These are phyloP conservation scores for Xylogone sp. DNA, from an alignment of 2,329 filamentous ascomycete species.

Conservation along the genomic window DNA sequence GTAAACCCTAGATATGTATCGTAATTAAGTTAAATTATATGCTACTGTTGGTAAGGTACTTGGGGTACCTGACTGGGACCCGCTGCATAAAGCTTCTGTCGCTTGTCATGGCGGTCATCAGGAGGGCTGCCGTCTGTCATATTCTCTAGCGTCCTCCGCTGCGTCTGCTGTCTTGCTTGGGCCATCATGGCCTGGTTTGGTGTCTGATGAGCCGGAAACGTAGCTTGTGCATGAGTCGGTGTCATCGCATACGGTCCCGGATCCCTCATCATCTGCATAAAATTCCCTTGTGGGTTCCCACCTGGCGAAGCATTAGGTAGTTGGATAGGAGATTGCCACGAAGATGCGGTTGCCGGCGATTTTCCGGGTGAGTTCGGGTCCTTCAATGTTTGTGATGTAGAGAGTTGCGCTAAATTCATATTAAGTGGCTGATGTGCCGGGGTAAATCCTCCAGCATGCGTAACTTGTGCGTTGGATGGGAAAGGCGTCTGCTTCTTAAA, in stretches of 20 bases:
- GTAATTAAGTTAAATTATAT: not conserved
- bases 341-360: conserved; percentile 23
- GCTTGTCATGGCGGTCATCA: conserved; percentile 26
- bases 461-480: conserved; percentile 16
- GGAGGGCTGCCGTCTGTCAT: conserved; percentile 16
- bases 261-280: conserved; percentile 24
- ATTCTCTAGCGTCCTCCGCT: conserved; percentile 26
- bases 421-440: conserved; percentile 19
- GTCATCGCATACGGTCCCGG: conserved; percentile 24
- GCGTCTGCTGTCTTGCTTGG: conserved; percentile 15
- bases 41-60: conserved; percentile 13
- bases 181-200: conserved; percentile 8
- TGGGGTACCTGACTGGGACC: not conserved
- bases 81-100: conserved; percentile 27
- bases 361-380: conserved; percentile 29
- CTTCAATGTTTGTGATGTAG: conserved; percentile 24
- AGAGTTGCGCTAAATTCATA: conserved; percentile 25
- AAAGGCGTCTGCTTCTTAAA: conserved; percentile 60
- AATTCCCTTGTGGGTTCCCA: conserved; percentile 16
- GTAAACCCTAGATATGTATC: not conserved
- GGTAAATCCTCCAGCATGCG: conserved; percentile 20
- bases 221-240: conserved; percentile 18
- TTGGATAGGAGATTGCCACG: conserved; percentile 28
- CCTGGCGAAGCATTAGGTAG: conserved; percentile 23
- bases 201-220: not conserved